A percentile compares a stretch with the other conserved stretches of the same genome.
Conservation (phyloP, 2,329 filamentous ascomycete genomes). For the Calonectria pseudoturangicola region DNA sequence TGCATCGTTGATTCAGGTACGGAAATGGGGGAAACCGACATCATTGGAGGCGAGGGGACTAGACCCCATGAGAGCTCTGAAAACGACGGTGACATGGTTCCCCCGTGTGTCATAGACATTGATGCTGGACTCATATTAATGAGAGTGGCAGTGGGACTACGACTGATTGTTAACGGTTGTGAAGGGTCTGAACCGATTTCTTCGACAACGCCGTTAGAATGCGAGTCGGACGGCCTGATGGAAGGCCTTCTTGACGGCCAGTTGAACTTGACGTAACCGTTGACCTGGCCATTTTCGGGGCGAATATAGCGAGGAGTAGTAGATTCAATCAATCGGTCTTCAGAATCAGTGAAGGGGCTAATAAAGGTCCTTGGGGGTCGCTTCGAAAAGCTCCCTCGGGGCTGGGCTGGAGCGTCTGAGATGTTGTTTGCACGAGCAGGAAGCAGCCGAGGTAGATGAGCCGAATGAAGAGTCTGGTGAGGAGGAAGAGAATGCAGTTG, state of each 20-base stretch:
- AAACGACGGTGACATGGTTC: constrained; percentile 33
- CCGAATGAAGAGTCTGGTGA: constrained; percentile 35
- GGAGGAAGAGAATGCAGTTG: constrained; percentile 42
- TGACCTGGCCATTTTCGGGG: constrained; percentile 59
- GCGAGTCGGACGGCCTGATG: constrained; percentile 38
- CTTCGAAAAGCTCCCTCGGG: constrained; percentile 38
- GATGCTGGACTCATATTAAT: constrained; percentile 37
- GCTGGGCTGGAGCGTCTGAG: constrained; percentile 32
- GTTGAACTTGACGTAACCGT: constrained; percentile 63
- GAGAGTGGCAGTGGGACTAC: constrained; percentile 34
- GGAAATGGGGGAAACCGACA: constrained; percentile 34
- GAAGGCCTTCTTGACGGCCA: constrained; percentile 55
- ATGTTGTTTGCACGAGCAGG: constrained; percentile 37
- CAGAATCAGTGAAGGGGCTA: constrained; percentile 59
- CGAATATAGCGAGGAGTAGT: constrained; percentile 53
- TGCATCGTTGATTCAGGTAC: constrained; percentile 38
- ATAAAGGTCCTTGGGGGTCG: constrained; percentile 40
- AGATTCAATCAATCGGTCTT: constrained; percentile 55
- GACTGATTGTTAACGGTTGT: constrained; percentile 30
- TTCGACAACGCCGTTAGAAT: constrained; percentile 42
- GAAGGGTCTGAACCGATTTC: constrained; percentile 43
- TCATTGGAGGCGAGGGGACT: constrained; percentile 37
- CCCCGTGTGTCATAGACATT: constrained; percentile 23
- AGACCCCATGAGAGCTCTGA: constrained; percentile 38
- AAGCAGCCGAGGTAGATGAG: constrained; percentile 45